Evolutionary conservation across 2,329 filamentous ascomycete genomes (phyloP).

Genomic region (Hysterium pulicare): DNA sequence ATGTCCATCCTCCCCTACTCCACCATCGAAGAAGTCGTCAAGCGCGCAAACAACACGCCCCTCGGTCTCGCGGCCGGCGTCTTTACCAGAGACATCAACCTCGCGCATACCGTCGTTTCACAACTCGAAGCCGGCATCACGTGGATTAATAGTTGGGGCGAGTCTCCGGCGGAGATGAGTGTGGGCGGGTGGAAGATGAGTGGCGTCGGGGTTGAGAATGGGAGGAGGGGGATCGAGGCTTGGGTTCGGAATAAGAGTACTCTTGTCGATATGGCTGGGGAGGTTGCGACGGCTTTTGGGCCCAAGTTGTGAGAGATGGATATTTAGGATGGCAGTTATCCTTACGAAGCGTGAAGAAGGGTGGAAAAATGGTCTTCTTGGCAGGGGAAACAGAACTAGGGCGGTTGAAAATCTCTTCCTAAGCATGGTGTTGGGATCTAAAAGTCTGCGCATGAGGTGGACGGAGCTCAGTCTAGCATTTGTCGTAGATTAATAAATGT

Average conservation of each 20-base stretch:
- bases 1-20: constrained; percentile 77
- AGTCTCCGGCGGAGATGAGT: constrained; percentile 86
- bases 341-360: too few relatives aligned
- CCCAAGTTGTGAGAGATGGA: too few relatives aligned
- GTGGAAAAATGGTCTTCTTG: too few relatives aligned
- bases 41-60: constrained; percentile 71
- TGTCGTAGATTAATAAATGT: too few relatives aligned
- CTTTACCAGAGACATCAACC: constrained; percentile 71
- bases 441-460: too few relatives aligned
- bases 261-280: constrained; percentile 74
- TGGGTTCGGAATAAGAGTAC: constrained; percentile 89
- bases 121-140: constrained; percentile 80
- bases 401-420: too few relatives aligned
- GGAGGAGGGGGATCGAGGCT: constrained; percentile 70
- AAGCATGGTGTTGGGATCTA: too few relatives aligned
- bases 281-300: constrained; percentile 71
- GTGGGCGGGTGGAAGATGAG: constrained; percentile 92
- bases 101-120: constrained; percentile 68
- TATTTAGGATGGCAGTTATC: too few relatives aligned
- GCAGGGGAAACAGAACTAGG: too few relatives aligned
- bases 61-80: constrained; percentile 81
- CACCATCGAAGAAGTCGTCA: constrained; percentile 65
- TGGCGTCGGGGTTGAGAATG: constrained; percentile 84
- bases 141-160: constrained; percentile 94
- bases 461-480: too few relatives aligned